Evolutionary conservation across 257 asterid genomes (phyloP).

Genomic region (Penstemon barbatus): DNA sequence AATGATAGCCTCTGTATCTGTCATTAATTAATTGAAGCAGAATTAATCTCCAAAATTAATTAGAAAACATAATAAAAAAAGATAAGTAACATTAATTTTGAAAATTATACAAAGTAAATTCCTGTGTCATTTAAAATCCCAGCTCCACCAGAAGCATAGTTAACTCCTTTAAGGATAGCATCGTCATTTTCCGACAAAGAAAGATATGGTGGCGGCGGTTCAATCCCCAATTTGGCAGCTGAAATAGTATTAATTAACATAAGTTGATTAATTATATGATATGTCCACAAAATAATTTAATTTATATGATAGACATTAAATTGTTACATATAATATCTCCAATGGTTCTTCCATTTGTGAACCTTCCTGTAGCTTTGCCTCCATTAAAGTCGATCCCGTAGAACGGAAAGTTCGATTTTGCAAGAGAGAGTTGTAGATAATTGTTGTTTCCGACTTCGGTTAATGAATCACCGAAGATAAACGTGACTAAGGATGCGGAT

Average conservation of each 20-base stretch:
- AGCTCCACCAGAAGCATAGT: slow-evolving; percentile 92
- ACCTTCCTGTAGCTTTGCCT: slow-evolving; percentile 75
- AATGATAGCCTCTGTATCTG: slow-evolving; percentile 74
- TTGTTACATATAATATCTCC: slow-evolving; percentile 45
- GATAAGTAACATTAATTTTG: neutral
- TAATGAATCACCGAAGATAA: slow-evolving; percentile 77
- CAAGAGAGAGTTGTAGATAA: slow-evolving; percentile 60
- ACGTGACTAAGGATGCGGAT: slow-evolving; percentile 53
- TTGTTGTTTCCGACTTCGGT: slow-evolving; percentile 91
- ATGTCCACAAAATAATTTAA: too few species aligned
- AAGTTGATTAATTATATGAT: too few species aligned
- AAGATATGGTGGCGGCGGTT: slow-evolving; percentile 75
- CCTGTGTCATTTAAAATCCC: slow-evolving; percentile 86
- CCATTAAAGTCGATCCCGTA: slow-evolving; percentile 69
- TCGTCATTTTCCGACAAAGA: slow-evolving; percentile 62
- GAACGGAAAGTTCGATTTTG: slow-evolving; percentile 63
- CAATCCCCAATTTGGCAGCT: slow-evolving; percentile 72
- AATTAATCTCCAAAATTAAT: neutral
- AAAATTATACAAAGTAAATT: slow-evolving; percentile 58
- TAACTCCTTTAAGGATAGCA: slow-evolving; percentile 68
- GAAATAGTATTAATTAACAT: neutral
- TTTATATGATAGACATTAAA: too few species aligned
- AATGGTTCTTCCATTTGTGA: slow-evolving; percentile 80
- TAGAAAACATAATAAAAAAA: neutral
- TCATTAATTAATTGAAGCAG: neutral